Percentiles rank a stretch among this genome's conserved stretches.
Evolutionary conservation across 2,329 filamentous ascomycete genomes (phyloP).

Genomic region (Ascomycota sp.): DNA sequence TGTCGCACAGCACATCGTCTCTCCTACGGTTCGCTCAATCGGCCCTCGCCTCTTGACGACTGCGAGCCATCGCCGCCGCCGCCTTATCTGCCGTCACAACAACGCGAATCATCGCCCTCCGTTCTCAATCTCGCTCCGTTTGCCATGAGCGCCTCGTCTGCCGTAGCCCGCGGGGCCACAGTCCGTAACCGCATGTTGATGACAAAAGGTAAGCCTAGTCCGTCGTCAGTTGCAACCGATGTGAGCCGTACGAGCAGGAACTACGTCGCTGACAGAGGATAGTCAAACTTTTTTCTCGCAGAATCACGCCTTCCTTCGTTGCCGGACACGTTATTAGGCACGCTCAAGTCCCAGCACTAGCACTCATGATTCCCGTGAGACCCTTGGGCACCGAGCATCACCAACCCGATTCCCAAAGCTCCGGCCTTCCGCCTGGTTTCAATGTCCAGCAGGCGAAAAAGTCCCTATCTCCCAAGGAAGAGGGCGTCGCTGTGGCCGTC

Average conservation of each 20-base stretch:
- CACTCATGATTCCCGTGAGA: constrained; percentile 35
- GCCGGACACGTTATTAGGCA: constrained; percentile 25
- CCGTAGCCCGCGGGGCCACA: constrained; percentile 32
- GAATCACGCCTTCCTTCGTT: constrained; percentile 24
- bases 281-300: constrained; percentile 26
- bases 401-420: constrained; percentile 25
- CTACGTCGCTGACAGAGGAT: constrained; percentile 5
- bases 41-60: not conserved
- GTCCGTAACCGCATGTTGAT: constrained; percentile 31
- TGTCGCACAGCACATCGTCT: not conserved
- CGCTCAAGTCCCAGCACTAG: constrained; percentile 27
- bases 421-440: constrained; percentile 71
- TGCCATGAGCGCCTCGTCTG: constrained; percentile 35
- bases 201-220: constrained; percentile 5
- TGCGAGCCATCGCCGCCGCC: not conserved
- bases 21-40: not conserved
- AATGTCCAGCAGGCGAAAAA: constrained; percentile 81
- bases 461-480: constrained; percentile 41
- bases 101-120: not conserved
- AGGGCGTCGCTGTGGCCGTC: constrained; percentile 9
- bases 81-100: not conserved
- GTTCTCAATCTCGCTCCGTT: not conserved
- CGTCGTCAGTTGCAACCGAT: too few relatives aligned
- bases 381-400: constrained; percentile 39
- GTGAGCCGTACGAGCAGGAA: too few relatives aligned